A percentile compares a stretch with the other conserved stretches of the same genome.
Conservation (phyloP, 257 asterid species). For the Plantago ovata region DNA sequence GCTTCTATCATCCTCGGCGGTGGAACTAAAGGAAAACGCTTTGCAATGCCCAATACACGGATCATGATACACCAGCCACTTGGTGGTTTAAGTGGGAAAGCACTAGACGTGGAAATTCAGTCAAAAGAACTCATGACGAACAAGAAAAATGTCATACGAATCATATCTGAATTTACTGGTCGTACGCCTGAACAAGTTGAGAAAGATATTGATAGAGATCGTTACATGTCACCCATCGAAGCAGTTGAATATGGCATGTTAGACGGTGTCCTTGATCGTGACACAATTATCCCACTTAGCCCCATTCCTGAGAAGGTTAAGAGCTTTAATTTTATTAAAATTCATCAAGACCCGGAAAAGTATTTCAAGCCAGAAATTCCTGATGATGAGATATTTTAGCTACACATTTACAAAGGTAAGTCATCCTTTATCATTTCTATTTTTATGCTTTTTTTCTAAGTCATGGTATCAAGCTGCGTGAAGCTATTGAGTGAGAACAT, state of each 20-base stretch:
- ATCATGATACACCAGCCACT: constrained; percentile 94
- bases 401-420: constrained; percentile 24
- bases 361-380: constrained; percentile 59
- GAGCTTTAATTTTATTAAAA: constrained; percentile 52
- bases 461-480: too few species aligned
- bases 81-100: constrained; percentile 94
- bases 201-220: constrained; percentile 86
- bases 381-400: constrained; percentile 56
- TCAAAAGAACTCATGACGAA: constrained; percentile 82
- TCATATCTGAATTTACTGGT: constrained; percentile 62
- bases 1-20: constrained; percentile 92
- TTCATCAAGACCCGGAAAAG: constrained; percentile 31
- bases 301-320: constrained; percentile 80
- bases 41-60: constrained; percentile 93
- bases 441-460: too few species aligned
- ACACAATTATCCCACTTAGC: constrained; percentile 68
- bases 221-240: constrained; percentile 93
- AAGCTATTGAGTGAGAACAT: background rate
- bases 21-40: constrained; percentile 93
- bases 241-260: constrained; percentile 90
- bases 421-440: background rate
- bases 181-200: constrained; percentile 82
- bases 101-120: constrained; percentile 85
- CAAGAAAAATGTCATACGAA: constrained; percentile 62
- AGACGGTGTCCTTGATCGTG: constrained; percentile 86